Base-by-base conservation (phyloP, 139 green algal genomes). In the Picochlorum sp. region DNA sequence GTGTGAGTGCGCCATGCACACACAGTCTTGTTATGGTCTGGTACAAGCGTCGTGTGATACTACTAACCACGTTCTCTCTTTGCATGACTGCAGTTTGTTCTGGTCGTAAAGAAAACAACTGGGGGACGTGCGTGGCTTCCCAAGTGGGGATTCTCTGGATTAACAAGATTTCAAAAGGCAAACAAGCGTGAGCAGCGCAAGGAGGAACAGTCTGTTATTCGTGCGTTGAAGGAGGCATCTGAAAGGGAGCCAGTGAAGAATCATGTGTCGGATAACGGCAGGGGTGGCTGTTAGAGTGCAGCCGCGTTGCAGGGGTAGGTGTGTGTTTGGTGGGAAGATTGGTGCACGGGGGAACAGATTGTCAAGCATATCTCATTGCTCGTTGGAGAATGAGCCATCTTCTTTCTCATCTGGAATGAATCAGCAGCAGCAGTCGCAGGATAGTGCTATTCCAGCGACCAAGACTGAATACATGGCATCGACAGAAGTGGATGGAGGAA, bases 101-200 rank as follows among this genome's bases (percentile, higher is more conserved):
- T 67, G 16, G 69, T 63, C 7, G 71, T 77, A 28, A 77, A 77
- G 41, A 77, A 77, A 37, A 73, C 59, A 2, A 73, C 71, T 9
- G 71, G 71, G 13, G 71, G 71, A 38, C 23, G 26, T 44, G 70
- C 70, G 16, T 76, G 70, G 70, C 63, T 68, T 11, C 63, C 63
- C 4, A 62, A 62, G 13, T 76, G 70, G 70, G 70, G 70, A 3
- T 61, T 71, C 31, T 31, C 21, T 18, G 70, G 70, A 6, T 51
- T 76, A 8, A 72, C 20, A 38, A 64, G 24, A 9, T 67, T 57
- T 21, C 70, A 76, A 26, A 72, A 63, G 31, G 9, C 24, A 2
- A 76, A 71, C 11, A 26, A 63, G 13, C 10, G 23, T 5, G 71
- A 72, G 57, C 38, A 71, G 18, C n/a, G 60, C n/a, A n/a, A 45